phyloP scores from a whole-genome alignment of 768 basidiomycete species.

The Boletus reticuloceps region DNA sequence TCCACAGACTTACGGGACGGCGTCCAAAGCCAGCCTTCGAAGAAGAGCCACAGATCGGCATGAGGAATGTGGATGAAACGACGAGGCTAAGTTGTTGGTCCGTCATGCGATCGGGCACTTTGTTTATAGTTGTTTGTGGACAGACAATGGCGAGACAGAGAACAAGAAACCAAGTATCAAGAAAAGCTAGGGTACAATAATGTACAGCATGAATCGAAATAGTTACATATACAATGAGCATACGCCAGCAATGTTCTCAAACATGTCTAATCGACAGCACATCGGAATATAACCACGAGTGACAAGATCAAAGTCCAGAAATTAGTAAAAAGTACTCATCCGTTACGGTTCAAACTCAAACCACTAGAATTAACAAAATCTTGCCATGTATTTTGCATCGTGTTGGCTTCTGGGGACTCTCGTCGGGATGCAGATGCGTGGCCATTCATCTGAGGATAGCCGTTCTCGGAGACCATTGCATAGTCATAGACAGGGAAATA shows the following conservation, averaged over 20 bases:
- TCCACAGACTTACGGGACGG: conserved; percentile 27
- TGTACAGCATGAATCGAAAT: conserved; percentile 9
- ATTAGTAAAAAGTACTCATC: conserved; percentile 2
- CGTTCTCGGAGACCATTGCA: conserved; percentile 34
- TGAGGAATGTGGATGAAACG: conserved; percentile 23
- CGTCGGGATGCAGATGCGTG: conserved; percentile 34
- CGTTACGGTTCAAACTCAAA: conserved; percentile 14
- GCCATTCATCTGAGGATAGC: conserved; percentile 39
- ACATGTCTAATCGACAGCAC: conserved; percentile 9
- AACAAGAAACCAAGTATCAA: conserved; percentile 8
- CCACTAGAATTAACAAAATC: conserved; percentile 50
- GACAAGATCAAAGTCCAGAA: conserved; percentile 7
- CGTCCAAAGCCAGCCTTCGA: conserved; percentile 53
- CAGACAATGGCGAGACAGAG: not conserved
- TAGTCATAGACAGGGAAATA: conserved; percentile 82
- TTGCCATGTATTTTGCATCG: conserved; percentile 59
- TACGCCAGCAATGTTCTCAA: conserved; percentile 5
- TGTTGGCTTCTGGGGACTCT: conserved; percentile 55
- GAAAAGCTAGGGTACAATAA: conserved; percentile 19
- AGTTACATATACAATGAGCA: conserved; percentile 19
- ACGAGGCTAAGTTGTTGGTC: not conserved
- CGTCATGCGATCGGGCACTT: not conserved
- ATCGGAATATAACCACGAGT: conserved; percentile 2
- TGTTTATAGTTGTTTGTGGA: conserved; percentile 26
- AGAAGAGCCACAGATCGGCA: conserved; percentile 60